Base-by-base conservation (phyloP, 495 filamentous ascomycete species). In the Penicillium argentinense region DNA sequence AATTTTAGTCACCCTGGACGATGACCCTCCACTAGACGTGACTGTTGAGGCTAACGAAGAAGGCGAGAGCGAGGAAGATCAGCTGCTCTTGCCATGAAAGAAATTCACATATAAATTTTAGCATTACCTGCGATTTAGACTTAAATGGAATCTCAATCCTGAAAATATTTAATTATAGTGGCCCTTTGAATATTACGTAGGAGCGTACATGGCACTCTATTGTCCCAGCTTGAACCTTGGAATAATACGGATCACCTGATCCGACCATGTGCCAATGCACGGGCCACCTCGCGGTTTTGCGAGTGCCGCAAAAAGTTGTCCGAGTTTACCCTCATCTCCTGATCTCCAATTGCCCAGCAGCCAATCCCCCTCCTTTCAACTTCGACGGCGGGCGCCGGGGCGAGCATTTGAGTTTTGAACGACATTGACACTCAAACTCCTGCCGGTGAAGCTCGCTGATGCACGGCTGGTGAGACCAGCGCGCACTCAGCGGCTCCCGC, bases 401-500 rank as follows among this genome's bases (percentile, higher is more conserved):
- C 13, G 11, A 1, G 3, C n/a, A 16, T 16, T n/a, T 33, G 17
- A 19, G 17, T 18, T 19, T 36, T 19, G 21, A 9, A 36, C 21
- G 9, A n/a, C 29, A 38, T 29, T 11, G 13, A 16, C 30, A 16
- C 8, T 33, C 36, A 12, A 22, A 37, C 17, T 8, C 5, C 18
- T 13, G 9, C 25, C 27, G n/a, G 16, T n/a, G n/a, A 18, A 36
- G 16, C 21, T 28, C 52, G 32, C 48, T 53, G 29, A 56, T 59
- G 59, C 42, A 56, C 43, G 28, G 43, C 45, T 57, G 53, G 48
- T 60, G 39, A 57, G 12, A 18, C 33, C 39, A 49, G 57, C 56
- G 47, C 59, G 56, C 49, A 51, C 39, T 51, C 51, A 27, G 68
- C 62, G 63, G 57, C 53, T 59, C 60, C 49, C 54, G 47, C 36